Conservation (phyloP, 768 basidiomycete species). For the Mycena alexandri region DNA sequence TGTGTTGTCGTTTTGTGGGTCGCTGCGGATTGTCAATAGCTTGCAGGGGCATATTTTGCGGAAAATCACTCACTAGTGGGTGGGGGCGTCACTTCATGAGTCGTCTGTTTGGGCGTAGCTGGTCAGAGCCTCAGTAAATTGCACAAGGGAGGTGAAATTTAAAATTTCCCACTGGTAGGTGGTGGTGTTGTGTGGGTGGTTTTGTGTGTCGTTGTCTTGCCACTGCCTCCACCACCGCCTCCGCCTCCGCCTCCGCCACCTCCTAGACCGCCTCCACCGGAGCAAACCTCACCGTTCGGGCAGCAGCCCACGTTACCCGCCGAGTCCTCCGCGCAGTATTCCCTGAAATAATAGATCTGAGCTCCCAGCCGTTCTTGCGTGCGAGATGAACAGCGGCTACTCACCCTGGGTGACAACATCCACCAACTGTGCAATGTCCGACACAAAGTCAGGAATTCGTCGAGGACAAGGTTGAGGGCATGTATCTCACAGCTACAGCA, state of each 20-base stretch:
- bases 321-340: background rate
- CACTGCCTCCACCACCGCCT: constrained; percentile 1
- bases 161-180: constrained; percentile 11
- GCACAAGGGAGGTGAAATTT: background rate
- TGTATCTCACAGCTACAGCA: constrained; percentile 10
- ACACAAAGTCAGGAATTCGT: background rate
- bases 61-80: constrained; percentile 2
- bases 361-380: background rate
- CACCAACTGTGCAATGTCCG: constrained; percentile 6
- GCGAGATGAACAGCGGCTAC: background rate
- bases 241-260: constrained; percentile 10
- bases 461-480: background rate
- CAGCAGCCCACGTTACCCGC: constrained; percentile 4
- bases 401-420: constrained; percentile 9
- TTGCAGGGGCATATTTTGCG: background rate
- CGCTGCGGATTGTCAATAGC: constrained; percentile 4
- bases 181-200: constrained; percentile 2
- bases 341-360: background rate
- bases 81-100: no score
- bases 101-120: constrained; percentile 3
- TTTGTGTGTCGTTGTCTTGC: constrained; percentile 9
- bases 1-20: constrained; percentile 1
- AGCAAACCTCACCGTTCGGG: constrained; percentile 8
- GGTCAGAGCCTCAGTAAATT: background rate
- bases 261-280: constrained; percentile 6